Percentiles rank a stretch among this genome's conserved stretches.
phyloP scores from a whole-genome alignment of 805 yeast genomes.

The Candida tibetensis region DNA sequence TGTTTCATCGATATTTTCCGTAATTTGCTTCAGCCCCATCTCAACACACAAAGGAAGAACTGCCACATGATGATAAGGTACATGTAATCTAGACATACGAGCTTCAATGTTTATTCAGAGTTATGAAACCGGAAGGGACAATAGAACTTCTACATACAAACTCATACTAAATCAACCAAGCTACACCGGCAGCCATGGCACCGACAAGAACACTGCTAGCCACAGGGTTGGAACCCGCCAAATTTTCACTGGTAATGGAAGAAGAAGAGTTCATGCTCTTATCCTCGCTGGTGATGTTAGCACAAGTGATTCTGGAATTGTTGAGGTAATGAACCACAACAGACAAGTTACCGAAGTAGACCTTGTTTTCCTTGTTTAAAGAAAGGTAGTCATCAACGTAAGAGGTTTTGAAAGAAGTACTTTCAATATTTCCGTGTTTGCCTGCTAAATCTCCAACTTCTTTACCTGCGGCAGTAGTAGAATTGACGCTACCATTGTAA shows the following conservation, averaged over 20 bases:
- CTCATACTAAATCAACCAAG: constrained; percentile 11
- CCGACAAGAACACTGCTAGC: constrained; percentile 10
- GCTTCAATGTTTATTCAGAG: no score
- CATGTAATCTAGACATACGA: no score
- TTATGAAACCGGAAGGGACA: no score
- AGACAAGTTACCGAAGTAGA: constrained; percentile 29
- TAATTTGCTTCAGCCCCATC: no score
- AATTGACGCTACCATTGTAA: constrained; percentile 28
- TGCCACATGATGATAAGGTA: no score
- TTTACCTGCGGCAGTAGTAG: constrained; percentile 20
- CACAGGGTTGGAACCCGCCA: constrained; percentile 4
- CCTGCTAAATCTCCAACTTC: constrained; percentile 42
- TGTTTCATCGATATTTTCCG: no score
- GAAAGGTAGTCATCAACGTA: constrained; percentile 25
- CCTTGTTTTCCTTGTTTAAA: constrained; percentile 19
- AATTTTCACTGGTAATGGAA: constrained; percentile 4
- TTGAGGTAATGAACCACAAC: constrained; percentile 35
- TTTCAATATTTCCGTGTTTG: constrained; percentile 35
- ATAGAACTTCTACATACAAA: no score
- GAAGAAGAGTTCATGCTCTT: constrained; percentile 1
- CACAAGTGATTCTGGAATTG: constrained; percentile 36
- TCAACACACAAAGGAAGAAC: no score
- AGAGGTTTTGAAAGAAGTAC: constrained; percentile 21
- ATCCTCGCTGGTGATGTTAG: constrained; percentile 28
- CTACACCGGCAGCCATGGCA: constrained; percentile 12